Evolutionary conservation across 352 stramenopile species (phyloP), one percentile per base, ranked within the genome.

Genomic region (Phytophthora vignae): DNA sequence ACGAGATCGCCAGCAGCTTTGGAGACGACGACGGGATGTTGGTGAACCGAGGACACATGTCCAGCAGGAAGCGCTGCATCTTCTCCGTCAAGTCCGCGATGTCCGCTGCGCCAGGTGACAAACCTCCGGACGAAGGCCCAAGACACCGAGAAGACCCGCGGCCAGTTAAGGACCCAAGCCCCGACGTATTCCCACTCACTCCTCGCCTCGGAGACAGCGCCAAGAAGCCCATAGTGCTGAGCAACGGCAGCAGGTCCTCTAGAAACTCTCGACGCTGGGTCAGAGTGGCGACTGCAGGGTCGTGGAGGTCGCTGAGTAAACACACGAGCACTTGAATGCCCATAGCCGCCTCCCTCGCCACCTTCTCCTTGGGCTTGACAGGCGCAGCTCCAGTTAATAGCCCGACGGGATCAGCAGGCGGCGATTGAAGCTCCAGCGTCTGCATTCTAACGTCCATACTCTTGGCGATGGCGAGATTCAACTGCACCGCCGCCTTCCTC

Each of bases 31-130:
- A 71, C 12, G 74, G 53, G 3, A 76, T 57, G 9, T 7, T 21
- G 10, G 53, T 55, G 3, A 52, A 49, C 17, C 74, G 69, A 38
- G 76, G 76, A 25, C 79, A 87, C 19, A 85, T 64, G 27, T 80
- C 73, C 11, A 91, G 31, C 33, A 91, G 46, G 50, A 91, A 87
- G 0, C 71, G 68, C 40, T 90, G 82, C 29, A 86, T 71, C 49
- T 67, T 70, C 2, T 90, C 73, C 1, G 75, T 72, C 4, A 91
- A 69, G 3, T 67, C 68, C 1, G 50, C 52, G 9, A 76, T 70
- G 11, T 72, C 56, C 61, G 67, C 2, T 14, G 33, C n/a, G 10
- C 46, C 56, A 31, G 55, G 15, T 25, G 27, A 40, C 0, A 17
- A 1, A 1, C 29, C 29, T 38, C 52, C 54, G 21, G 11, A 12